phyloP scores from a whole-genome alignment of 768 basidiomycete species.

The Crepidotus variabilis region DNA sequence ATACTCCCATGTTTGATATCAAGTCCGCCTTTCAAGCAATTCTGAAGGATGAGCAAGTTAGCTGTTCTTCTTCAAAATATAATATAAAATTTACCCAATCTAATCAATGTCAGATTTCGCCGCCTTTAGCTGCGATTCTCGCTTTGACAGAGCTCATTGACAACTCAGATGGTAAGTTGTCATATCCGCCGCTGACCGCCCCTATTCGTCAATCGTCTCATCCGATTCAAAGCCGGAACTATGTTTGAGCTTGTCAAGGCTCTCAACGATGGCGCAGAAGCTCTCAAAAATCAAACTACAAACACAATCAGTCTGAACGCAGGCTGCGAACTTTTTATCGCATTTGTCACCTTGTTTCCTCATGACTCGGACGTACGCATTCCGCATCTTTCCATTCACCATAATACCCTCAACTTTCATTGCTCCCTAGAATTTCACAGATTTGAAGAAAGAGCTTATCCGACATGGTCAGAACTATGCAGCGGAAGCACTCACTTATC shows the following conservation, averaged over 20 bases:
- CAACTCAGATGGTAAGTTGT: slow-evolving; percentile 63
- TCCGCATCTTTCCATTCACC: slow-evolving; percentile 8
- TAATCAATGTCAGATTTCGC: slow-evolving; percentile 51
- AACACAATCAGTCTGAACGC: slow-evolving; percentile 84
- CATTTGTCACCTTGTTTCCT: slow-evolving; percentile 81
- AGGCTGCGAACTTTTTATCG: slow-evolving; percentile 89
- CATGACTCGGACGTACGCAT: slow-evolving; percentile 73
- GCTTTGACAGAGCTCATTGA: slow-evolving; percentile 80
- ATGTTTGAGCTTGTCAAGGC: slow-evolving; percentile 91
- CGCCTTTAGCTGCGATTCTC: slow-evolving; percentile 85
- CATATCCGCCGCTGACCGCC: neutral
- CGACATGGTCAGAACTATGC: slow-evolving; percentile 78
- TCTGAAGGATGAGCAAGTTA: slow-evolving; percentile 63
- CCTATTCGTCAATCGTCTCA: slow-evolving; percentile 7
- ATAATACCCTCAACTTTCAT: slow-evolving; percentile 1
- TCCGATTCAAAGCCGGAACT: slow-evolving; percentile 60
- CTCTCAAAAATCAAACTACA: slow-evolving; percentile 55
- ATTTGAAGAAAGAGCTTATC: slow-evolving; percentile 81
- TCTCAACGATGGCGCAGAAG: slow-evolving; percentile 69
- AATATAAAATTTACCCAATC: neutral
- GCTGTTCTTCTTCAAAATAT: slow-evolving; percentile 12
- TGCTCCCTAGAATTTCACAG: slow-evolving; percentile 65
- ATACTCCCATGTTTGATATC: slow-evolving; percentile 31
- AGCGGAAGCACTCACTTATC: slow-evolving; percentile 76
- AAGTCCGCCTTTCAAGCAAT: slow-evolving; percentile 53